Conservation (phyloP, 1,284 basidiomycete species). For the Calocybe gambosa region DNA sequence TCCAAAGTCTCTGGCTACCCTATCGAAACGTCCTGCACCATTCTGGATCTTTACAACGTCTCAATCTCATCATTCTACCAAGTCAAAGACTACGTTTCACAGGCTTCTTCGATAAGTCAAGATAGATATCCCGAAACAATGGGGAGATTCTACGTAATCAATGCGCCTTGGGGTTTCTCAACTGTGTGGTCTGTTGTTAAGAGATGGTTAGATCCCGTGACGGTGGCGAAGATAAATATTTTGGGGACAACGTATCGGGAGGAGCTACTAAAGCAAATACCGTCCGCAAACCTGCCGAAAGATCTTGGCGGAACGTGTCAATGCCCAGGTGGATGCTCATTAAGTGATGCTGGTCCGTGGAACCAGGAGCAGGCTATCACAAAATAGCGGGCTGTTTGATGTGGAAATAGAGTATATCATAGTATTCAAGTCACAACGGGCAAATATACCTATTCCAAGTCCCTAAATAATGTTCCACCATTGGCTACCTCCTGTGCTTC, state of each 20-base stretch:
- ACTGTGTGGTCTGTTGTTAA: conserved; percentile 89
- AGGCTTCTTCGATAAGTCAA: conserved; percentile 82
- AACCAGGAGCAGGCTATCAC: conserved; percentile 30
- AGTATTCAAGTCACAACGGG: conserved; percentile 6
- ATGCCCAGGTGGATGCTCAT: conserved; percentile 77
- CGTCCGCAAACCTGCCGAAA: conserved; percentile 75
- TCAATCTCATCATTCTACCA: conserved; percentile 82
- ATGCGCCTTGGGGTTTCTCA: conserved; percentile 89
- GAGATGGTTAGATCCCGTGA: conserved; percentile 93
- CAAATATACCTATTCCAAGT: neutral
- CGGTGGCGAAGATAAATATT: conserved; percentile 89
- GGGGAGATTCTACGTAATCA: conserved; percentile 97
- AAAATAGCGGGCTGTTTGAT: neutral
- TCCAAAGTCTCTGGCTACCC: conserved; percentile 69
- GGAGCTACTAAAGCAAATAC: conserved; percentile 75
- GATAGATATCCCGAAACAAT: conserved; percentile 91
- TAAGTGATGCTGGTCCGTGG: conserved; percentile 95
- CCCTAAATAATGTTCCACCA: neutral
- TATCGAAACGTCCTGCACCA: conserved; percentile 97
- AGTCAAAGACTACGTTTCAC: conserved; percentile 88
- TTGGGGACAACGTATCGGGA: conserved; percentile 63
- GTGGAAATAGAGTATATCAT: neutral
- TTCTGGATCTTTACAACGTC: conserved; percentile 88
- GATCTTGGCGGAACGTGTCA: conserved; percentile 83
- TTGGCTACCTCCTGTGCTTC: conserved; percentile 36